phyloP scores from a whole-genome alignment of 139 green algal genomes.

The Chlamydomonas schloesseri region DNA sequence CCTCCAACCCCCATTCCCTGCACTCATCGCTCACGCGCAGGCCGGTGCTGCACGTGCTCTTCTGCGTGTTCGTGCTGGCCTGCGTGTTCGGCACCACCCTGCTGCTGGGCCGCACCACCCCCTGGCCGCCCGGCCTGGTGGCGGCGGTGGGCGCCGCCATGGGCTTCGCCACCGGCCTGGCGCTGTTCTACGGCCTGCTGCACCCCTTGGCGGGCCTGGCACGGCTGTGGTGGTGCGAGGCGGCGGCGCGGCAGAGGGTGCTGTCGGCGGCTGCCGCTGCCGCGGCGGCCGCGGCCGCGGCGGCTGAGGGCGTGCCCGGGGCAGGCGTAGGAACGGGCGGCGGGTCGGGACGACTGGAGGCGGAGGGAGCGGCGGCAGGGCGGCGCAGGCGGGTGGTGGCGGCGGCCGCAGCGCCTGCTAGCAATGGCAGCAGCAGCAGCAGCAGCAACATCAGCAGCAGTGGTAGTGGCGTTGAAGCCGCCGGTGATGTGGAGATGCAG shows the following conservation, averaged over 20 bases:
- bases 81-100: slow-evolving; percentile 15
- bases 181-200: slow-evolving; percentile 36
- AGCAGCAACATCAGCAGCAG: too few relatives aligned
- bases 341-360: too few relatives aligned
- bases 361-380: too few relatives aligned
- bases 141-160: slow-evolving; percentile 1
- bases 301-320: too few relatives aligned
- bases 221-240: neutral
- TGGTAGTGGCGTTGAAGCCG: too few relatives aligned
- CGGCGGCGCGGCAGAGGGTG: neutral
- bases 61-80: neutral
- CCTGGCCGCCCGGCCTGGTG: slow-evolving; percentile 2
- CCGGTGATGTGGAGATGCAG: too few relatives aligned
- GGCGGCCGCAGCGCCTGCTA: too few relatives aligned
- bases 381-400: too few relatives aligned
- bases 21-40: neutral
- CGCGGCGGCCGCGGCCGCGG: too few relatives aligned
- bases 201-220: neutral
- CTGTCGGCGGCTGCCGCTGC: too few relatives aligned
- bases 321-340: too few relatives aligned
- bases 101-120: neutral
- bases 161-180: slow-evolving; percentile 5
- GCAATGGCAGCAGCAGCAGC: too few relatives aligned
- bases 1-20: neutral
- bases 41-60: slow-evolving; percentile 24